Evolutionary conservation across 257 asterid genomes (phyloP), one percentile per base, ranked within the genome.

Genomic region (Forsythia viridissima): DNA sequence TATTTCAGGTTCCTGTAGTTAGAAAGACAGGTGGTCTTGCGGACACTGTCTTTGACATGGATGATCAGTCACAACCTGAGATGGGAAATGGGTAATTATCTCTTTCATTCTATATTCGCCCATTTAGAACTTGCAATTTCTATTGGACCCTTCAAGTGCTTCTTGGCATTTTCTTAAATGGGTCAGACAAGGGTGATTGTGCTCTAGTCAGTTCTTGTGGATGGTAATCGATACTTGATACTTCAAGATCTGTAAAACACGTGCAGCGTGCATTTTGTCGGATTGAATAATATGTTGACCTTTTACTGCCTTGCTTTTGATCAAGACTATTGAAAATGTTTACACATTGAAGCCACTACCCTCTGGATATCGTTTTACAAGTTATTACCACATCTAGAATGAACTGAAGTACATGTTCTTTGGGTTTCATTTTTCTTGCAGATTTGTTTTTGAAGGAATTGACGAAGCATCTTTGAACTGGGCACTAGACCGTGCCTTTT

Each of bases 21-120:
- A 86, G 98, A 85, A 90, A 91, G 91, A 93, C 96, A 0, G 98
- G 98, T 36, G 98, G 97, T 59, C 97, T 93, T 69, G 96, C 98
- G 9, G 97, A 92, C 79, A 90, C 98, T 6, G 97, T 92, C 76
- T 93, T 93, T 66, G 96, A 93, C 90, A 76, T 92, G 88, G 95
- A 93, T 83, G 91, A 93, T 82, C 81, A 77, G 79, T 85, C 85
- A 43, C 89, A 90, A 44, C 81, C 89, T 40, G 90, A 92, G 79
- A 82, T 74, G 72, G 91, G 89, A 2, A 93, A 93, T 21, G 96
- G 98, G 98, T 93, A 86, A 77, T 67, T 34, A 73, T 65, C 30
- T 63, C 59, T 30, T 9, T 34, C 39, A 30, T 9, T 63, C 70
- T 16, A 24, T 63, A 10, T 63, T 30, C n/a, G 20, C 18, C 38